Evolutionary conservation across 768 basidiomycete genomes (phyloP).

Genomic region (Suillus hirtellus): DNA sequence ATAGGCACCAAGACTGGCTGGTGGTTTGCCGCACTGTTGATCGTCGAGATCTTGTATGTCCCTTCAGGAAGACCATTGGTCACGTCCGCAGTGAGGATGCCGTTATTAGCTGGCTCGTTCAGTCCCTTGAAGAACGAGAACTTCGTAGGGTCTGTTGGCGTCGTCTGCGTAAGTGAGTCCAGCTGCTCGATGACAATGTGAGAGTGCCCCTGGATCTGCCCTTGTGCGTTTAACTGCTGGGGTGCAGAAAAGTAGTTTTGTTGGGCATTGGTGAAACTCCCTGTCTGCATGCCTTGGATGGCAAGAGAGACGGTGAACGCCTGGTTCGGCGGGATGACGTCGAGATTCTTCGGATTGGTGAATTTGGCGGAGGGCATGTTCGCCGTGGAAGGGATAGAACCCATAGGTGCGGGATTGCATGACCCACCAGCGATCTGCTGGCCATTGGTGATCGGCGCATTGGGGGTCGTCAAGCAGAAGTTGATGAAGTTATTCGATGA

Average conservation of each 20-base stretch:
- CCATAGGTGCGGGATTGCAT: conserved; percentile 61
- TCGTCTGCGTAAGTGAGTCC: conserved; percentile 42
- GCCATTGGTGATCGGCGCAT: conserved; percentile 56
- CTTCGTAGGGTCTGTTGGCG: conserved; percentile 46
- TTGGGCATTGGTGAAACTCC: conserved; percentile 57
- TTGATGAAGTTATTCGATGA: conserved; percentile 65
- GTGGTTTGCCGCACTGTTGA: conserved; percentile 59
- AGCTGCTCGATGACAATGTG: conserved; percentile 59
- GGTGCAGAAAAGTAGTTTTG: conserved; percentile 58
- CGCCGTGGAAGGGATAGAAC: conserved; percentile 47
- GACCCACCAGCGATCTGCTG: conserved; percentile 52
- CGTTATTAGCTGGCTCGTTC: conserved; percentile 45
- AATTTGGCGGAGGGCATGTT: conserved; percentile 54
- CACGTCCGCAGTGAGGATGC: conserved; percentile 52
- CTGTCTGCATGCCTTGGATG: conserved; percentile 48
- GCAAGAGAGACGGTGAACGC: conserved; percentile 53
- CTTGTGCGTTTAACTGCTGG: conserved; percentile 50
- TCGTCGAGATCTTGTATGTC: conserved; percentile 57
- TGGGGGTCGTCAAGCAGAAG: conserved; percentile 46
- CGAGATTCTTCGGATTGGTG: conserved; percentile 40
- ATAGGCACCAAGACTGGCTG: conserved; percentile 57
- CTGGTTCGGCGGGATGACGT: conserved; percentile 44
- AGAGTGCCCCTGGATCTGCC: conserved; percentile 56
- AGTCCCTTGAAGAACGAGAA: conserved; percentile 60
- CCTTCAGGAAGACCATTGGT: conserved; percentile 57